Evolutionary conservation across 2,329 filamentous ascomycete species (phyloP), one percentile per base, ranked within the genome.

Genomic region (Fusarium clavum): DNA sequence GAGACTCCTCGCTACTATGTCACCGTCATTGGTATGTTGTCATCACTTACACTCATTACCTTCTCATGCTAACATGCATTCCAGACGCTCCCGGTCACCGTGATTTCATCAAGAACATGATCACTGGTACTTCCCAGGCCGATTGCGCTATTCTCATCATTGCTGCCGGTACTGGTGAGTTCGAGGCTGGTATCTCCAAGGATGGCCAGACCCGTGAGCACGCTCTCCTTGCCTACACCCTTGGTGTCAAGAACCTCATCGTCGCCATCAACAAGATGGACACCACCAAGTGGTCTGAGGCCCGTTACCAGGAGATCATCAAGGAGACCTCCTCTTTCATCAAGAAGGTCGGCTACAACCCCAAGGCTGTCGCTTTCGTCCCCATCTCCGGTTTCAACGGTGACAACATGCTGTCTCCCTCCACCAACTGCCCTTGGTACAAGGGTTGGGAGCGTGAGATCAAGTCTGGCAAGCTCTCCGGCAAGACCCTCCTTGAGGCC

Each of bases 51-150:
- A 2, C 16, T n/a, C 32, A 12, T 49, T 5, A 3, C 5, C 43
- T 11, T 10, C 65, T 76, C 53, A 71, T 70, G 44, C 61, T 66
- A 54, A 43, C n/a, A n/a, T 8, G 0, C 2, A 18, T 12, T 73
- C 90, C 77, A 92, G 93, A 99, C 83, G 96, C 96, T 85, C 96
- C 96, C 82, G 96, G 96, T 87, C 96, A 99, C 88, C 95, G 96
- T 96, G 96, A 99, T 84, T 99, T 98, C 91, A 98, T 99, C 94
- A 99, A 99, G 95, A 99, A 98, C 94, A 99, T 99, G 96, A 99
- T 99, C 86, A 98, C 96, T 92, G 96, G 96, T 94, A 98, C 96
- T 83, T 99, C 96, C 86, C 96, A 98, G 92, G 96, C 96, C 80
- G 96, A 99, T 84, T 98, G 96, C 88, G 96, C 96, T 82, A 94